Evolutionary conservation across 1,284 basidiomycete species (phyloP).

Genomic region (Porogramme epimiltina): DNA sequence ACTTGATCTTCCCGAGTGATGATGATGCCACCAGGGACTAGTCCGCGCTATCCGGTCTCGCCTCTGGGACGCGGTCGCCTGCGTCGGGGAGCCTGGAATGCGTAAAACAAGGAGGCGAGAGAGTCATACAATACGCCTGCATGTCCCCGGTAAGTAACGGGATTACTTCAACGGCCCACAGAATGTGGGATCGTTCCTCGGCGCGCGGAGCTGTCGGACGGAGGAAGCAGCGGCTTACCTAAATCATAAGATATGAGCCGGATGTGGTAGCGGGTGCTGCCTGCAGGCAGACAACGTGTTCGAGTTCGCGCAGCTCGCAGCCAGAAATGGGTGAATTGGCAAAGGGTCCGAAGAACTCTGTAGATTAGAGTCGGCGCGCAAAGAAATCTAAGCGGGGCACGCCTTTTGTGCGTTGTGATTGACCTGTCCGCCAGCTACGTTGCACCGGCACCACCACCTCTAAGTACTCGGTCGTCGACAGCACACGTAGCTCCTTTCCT

Average conservation of each 20-base stretch:
- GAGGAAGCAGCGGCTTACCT: slow-evolving; percentile 30
- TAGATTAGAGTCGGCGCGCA: slow-evolving; percentile 29
- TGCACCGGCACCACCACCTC: slow-evolving; percentile 26
- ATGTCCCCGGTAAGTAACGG: slow-evolving; percentile 11
- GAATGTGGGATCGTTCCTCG: slow-evolving; percentile 18
- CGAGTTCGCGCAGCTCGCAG: slow-evolving; percentile 26
- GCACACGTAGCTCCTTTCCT: slow-evolving; percentile 22
- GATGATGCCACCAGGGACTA: slow-evolving; percentile 12
- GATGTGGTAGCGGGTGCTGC: slow-evolving; percentile 31
- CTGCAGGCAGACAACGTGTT: slow-evolving; percentile 43
- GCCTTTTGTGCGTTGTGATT: slow-evolving; percentile 33
- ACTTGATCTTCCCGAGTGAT: slow-evolving; percentile 11
- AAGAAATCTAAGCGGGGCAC: slow-evolving; percentile 31
- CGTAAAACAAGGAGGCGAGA: slow-evolving; percentile 6
- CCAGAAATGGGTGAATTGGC: slow-evolving; percentile 32
- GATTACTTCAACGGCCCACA: slow-evolving; percentile 9
- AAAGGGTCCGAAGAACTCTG: slow-evolving; percentile 26
- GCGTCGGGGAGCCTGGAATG: slow-evolving; percentile 7
- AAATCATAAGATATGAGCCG: slow-evolving; percentile 32
- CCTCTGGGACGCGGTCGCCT: slow-evolving; percentile 3
- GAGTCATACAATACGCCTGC: slow-evolving; percentile 7
- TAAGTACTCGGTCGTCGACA: slow-evolving; percentile 30
- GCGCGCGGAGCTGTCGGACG: slow-evolving; percentile 22
- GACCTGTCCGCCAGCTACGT: slow-evolving; percentile 26
- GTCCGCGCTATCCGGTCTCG: slow-evolving; percentile 8